Evolutionary conservation across 345 rosid genomes (phyloP), one percentile per base, ranked within the genome.

Genomic region (Aegle marmelos): DNA sequence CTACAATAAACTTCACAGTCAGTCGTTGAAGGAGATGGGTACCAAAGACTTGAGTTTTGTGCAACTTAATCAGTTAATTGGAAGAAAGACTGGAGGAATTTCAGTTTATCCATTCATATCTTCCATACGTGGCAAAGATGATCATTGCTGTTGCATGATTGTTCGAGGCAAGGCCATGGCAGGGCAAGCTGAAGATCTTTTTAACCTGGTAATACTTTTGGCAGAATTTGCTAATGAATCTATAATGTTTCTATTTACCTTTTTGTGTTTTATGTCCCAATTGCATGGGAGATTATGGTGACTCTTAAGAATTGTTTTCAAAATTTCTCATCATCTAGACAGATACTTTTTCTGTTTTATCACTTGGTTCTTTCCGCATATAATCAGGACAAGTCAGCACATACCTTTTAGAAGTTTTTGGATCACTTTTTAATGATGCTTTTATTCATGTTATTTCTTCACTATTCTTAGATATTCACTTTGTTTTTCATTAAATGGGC

Each of bases 151-250:
- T 83, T 93, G 88, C 83, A 79, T 96, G 71, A 86, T 96, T 79
- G 97, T 93, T 59, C 93, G 95, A 78, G 99, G 99, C 79, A 96
- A 96, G 85, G 90, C 99, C 54, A 96, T 96, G 99, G 92, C 93
- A 74, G 99, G 90, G 72, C 87, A 90, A 14, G 90, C 95, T 24
- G 98, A 92, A 2, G 99, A 96, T 87, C 90, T 94, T 37, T 96
- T 92, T 77, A 86, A 90, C 86, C 90, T 96, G 95, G 98, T 96
- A 89, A 10, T 73, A 24, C 70, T 72, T 72, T 30, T 25, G 30
- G 6, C 50, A 19, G 45, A 27, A 5, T 68, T 73, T 75, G 13
- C 39, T 57, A 39, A 48, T 68, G 74, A 45, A 66, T 59, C 64
- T 36, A 28, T 79, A 14, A 9, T 56, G 58, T 27, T 9, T 71